These are phyloP conservation scores for Datura wrightii DNA, from an alignment of 257 asterid genomes.

Conservation along the genomic window DNA sequence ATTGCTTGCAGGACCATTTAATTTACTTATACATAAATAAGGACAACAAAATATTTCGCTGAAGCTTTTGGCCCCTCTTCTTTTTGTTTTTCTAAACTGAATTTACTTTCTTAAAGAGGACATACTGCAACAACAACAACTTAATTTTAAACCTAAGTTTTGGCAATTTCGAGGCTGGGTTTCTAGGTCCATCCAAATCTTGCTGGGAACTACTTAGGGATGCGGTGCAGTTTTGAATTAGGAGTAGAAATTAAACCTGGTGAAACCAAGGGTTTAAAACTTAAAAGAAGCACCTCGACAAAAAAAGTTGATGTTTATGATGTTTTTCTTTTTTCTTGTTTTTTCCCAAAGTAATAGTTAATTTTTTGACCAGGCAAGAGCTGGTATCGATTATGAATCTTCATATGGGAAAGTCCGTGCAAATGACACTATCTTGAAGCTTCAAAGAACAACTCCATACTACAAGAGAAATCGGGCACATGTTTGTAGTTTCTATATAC, in stretches of 20 bases:
- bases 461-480: conserved; percentile 96
- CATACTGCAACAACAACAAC: conserved; percentile 10
- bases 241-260: neutral
- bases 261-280: neutral
- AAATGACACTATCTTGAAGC: conserved; percentile 87
- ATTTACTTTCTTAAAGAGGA: neutral
- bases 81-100: neutral
- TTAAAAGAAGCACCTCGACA: neutral
- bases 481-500: conserved; percentile 93
- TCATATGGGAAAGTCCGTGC: conserved; percentile 91
- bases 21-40: neutral
- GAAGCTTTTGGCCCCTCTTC: neutral
- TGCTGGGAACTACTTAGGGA: neutral
- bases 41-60: neutral
- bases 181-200: neutral
- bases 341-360: neutral
- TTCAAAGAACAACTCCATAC: conserved; percentile 93
- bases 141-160: neutral
- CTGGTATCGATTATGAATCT: conserved; percentile 96
- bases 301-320: neutral
- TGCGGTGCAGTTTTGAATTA: neutral
- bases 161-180: neutral
- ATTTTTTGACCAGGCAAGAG: conserved; percentile 70
- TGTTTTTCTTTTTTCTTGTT: neutral
- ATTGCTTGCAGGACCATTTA: neutral